A percentile compares a stretch with the other conserved stretches of the same genome.
phyloP scores from a whole-genome alignment of 306 rosid genomes.

The Vigna mungo region DNA sequence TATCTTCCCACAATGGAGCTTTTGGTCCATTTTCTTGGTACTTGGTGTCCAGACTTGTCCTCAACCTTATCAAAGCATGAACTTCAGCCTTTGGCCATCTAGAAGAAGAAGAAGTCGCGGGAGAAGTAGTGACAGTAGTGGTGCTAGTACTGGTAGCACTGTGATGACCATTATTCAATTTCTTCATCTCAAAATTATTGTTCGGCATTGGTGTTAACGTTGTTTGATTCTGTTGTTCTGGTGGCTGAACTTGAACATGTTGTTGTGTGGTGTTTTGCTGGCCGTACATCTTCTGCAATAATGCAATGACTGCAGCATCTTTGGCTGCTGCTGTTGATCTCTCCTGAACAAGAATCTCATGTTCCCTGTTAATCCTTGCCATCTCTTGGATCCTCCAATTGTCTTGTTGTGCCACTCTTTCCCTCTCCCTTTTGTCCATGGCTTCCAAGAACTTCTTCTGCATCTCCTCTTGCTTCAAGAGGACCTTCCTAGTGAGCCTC shows the following conservation, averaged over 20 bases:
- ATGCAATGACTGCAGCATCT: conserved; percentile 64
- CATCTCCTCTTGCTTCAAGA: conserved; percentile 73
- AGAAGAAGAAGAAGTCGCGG: conserved; percentile 43
- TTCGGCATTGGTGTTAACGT: neutral
- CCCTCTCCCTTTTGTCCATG: conserved; percentile 60
- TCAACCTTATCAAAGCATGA: conserved; percentile 60
- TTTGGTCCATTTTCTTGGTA: conserved; percentile 73
- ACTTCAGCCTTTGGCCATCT: conserved; percentile 86
- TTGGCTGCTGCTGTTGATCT: conserved; percentile 68
- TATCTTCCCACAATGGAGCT: conserved; percentile 85
- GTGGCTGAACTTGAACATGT: neutral
- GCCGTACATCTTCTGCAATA: conserved; percentile 59
- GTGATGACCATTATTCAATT: conserved; percentile 32
- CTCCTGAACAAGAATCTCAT: conserved; percentile 66
- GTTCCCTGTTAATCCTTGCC: conserved; percentile 59
- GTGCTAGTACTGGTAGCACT: neutral
- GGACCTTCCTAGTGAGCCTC: conserved; percentile 58
- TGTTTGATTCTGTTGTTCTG: conserved; percentile 4
- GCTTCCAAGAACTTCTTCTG: conserved; percentile 71
- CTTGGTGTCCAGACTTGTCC: conserved; percentile 60
- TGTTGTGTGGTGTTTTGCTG: conserved; percentile 9
- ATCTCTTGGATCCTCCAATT: conserved; percentile 72
- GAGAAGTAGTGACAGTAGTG: neutral
- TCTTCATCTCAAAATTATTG: conserved; percentile 30
- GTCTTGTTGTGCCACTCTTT: conserved; percentile 56